Evolutionary conservation across 371 early-diverging fungal species (phyloP).

Genomic region (Rhizopus microsporus): DNA sequence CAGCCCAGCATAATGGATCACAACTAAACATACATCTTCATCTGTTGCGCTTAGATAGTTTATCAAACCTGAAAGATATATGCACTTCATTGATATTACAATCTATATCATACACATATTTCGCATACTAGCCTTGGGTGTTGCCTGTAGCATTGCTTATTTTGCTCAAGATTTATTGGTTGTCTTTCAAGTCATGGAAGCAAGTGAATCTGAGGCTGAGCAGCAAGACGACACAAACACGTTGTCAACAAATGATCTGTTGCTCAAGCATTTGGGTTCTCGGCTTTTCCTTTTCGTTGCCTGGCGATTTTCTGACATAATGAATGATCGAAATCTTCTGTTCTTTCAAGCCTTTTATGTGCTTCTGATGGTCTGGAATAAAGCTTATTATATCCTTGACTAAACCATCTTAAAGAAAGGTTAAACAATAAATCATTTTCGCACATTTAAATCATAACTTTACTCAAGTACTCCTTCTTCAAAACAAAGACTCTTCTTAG

Average conservation of each 20-base stretch:
- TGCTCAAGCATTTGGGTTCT: constrained; percentile 15
- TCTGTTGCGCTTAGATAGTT: neutral
- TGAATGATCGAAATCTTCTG: constrained; percentile 10
- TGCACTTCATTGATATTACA: neutral
- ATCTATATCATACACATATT: neutral
- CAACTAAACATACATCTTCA: constrained; percentile 13
- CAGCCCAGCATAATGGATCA: constrained; percentile 20
- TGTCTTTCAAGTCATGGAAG: constrained; percentile 6
- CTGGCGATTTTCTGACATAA: constrained; percentile 24
- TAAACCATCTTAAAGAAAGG: neutral
- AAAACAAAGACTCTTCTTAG: constrained; percentile 4
- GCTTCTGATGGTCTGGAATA: neutral
- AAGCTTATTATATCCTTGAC: neutral
- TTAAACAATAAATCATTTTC: constrained; percentile 8
- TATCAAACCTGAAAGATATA: neutral
- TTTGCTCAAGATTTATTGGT: neutral
- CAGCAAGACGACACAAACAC: constrained; percentile 22
- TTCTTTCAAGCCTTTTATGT: neutral
- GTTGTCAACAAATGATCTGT: constrained; percentile 22
- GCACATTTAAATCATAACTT: constrained; percentile 4
- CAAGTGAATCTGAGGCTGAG: constrained; percentile 18
- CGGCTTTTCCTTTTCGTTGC: constrained; percentile 18
- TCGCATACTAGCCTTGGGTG: neutral
- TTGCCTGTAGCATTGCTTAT: neutral
- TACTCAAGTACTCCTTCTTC: constrained; percentile 1